Base-by-base conservation (phyloP, 2,329 filamentous ascomycete genomes). In the Emmonsia crescens region DNA sequence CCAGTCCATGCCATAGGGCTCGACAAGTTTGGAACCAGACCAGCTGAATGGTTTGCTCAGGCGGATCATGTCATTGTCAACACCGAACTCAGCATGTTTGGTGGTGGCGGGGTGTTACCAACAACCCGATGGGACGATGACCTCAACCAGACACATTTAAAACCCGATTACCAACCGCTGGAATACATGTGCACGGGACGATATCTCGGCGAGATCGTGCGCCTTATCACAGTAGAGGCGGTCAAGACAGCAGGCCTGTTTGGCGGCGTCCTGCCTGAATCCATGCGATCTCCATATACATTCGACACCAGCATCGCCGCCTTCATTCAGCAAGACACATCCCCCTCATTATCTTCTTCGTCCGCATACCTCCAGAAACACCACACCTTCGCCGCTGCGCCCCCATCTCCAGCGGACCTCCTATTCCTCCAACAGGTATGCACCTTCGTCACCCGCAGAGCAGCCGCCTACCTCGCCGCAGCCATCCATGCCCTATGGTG, bases 81-180 rank as follows among this genome's bases (percentile, higher is more conserved):
- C 69, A 86, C 82, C 8, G 85, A 87, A 69, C 75, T 86, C 66
- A 85, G 83, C 75, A 86, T 87, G 84, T 86, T 86, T 65, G 85
- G 82, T 56, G 80, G 83, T 62, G 74, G 74, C 38, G 75, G 79
- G 27, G 77, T 85, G 33, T 76, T 85, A 44, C 82, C 83, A 1
- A 79, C 78, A 66, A 85, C 84, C 5, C 76, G 80, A 16, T 87
- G 84, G 84, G 85, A 87, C 65, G 82, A 85, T 8, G 68, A 78
- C 36, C 75, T 87, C 57, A 86, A 86, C 70, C 71, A 74, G 33
- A 78, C 77, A 5, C 84, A 87, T 67, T 68, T 79, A 19, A 75
- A 79, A 10, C 84, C 84, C 0, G 82, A 85, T 71, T 87, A 86
- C 66, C 85, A 87, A 66, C 85, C 85, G 0, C 77, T 87, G 62